These are phyloP conservation scores for Naganishia vishniacii DNA, from an alignment of 768 basidiomycete genomes.

Conservation along the genomic window DNA sequence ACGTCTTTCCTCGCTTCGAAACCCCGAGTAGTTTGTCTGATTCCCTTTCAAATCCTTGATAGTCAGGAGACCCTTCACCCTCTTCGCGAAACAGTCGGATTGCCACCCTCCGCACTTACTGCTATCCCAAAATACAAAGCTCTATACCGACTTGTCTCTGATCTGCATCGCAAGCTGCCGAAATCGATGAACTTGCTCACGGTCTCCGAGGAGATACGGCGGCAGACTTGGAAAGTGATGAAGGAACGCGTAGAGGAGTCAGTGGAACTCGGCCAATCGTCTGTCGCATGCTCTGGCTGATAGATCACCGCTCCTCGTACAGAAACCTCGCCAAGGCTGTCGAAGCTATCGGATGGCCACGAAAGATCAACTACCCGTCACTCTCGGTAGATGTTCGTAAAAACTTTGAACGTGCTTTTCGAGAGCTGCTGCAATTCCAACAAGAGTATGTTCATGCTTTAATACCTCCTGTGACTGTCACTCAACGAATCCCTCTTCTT, in stretches of 20 bases:
- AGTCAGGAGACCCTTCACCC: slow-evolving; percentile 54
- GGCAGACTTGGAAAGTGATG: slow-evolving; percentile 71
- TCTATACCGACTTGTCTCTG: slow-evolving; percentile 60
- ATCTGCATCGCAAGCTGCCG: slow-evolving; percentile 49
- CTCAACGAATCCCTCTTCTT: not conserved
- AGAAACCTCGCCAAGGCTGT: slow-evolving; percentile 57
- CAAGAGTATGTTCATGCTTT: slow-evolving; percentile 57
- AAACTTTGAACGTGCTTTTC: slow-evolving; percentile 70
- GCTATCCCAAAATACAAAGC: slow-evolving; percentile 57
- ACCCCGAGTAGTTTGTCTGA: slow-evolving; percentile 52
- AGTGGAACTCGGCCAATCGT: slow-evolving; percentile 36
- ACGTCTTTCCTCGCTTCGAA: slow-evolving; percentile 29
- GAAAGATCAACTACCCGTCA: slow-evolving; percentile 61
- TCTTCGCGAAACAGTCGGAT: slow-evolving; percentile 51
- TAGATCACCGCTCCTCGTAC: slow-evolving; percentile 50
- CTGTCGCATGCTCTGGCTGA: not conserved
- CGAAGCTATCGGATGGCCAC: slow-evolving; percentile 82
- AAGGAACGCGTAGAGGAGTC: slow-evolving; percentile 63
- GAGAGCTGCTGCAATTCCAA: slow-evolving; percentile 71
- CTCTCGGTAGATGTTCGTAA: slow-evolving; percentile 55
- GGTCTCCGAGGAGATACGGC: slow-evolving; percentile 61
- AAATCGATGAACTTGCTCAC: slow-evolving; percentile 59
- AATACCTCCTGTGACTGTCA: not conserved
- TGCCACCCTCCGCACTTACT: slow-evolving; percentile 46
- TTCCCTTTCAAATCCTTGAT: not conserved